Base-by-base conservation (phyloP, 1,139 yeast genomes). In the Kodamaea plutei region DNA sequence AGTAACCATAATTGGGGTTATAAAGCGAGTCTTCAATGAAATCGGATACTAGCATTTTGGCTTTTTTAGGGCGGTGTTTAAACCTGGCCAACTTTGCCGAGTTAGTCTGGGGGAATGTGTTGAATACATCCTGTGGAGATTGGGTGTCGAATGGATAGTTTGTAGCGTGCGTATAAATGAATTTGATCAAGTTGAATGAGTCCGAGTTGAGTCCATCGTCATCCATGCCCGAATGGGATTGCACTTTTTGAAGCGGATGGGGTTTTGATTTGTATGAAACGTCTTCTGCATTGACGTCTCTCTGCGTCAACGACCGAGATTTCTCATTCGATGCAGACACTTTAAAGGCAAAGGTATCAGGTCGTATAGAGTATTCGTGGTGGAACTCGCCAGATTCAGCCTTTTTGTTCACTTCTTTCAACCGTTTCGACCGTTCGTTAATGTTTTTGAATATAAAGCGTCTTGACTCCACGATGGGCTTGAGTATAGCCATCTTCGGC, bases 21-120 rank as follows among this genome's bases (percentile, higher is more conserved):
- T 85, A 85, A 45, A 85, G 60, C 12, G 93, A 80, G 51, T 85
- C 95, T 44, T 85, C 95, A 36, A 85, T 85, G 54, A 83, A 87
- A 47, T 84, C 95, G 10, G 84, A 64, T 0, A 80, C 62, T 18
- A 80, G 59, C 89, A 85, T 80, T 48, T 83, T 79, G 3, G 76
- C 75, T 25, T 72, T 67, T 21, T 50, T 61, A 0, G 95, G 95
- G 19, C 91, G 64, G 31, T 43, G 47, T 27, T 57, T 59, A 20
- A 65, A 52, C 29, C 68, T 61, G 1, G 73, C 54, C 29, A 83
- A 57, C 35, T 67, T 68, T 18, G 61, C 59, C 8, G 77, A 64
- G 25, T 62, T 76, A 2, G 64, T 58, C 26, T 40, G 41, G 0
- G 73, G 73, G 33, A 49, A 67, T 22, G 54, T 50, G 33, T 64